Evolutionary conservation across 2,329 filamentous ascomycete genomes (phyloP), one percentile per base, ranked within the genome.

Genomic region (Xylaria sp.): DNA sequence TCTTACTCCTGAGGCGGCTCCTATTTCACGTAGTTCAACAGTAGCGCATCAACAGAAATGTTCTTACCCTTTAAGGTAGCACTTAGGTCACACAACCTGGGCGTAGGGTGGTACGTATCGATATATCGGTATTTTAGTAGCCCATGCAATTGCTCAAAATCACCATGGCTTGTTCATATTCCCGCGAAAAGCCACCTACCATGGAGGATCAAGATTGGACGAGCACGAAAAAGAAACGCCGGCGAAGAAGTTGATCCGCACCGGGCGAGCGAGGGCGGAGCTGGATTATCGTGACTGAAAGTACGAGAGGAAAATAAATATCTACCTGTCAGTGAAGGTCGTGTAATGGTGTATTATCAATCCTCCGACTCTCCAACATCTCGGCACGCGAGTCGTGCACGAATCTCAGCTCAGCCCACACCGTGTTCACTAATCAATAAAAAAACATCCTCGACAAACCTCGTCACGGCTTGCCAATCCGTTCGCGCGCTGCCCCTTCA

Each of bases 351-450:
- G 33, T 56, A 61, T 66, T 61, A 66, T 61, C 63, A 61, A 62
- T 48, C 57, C 58, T 58, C 58, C 9, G 54, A 13, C 23, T 59
- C 65, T 61, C 51, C 46, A 38, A 15, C 33, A 53, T 7, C 38
- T 36, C 40, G 48, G 28, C 28, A 40, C 26, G 51, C 33, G 28
- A 51, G 38, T 11, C 23, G 36, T 58, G 36, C 46, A 11, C 48
- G 26, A 65, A 23, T n/a, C 38, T 59, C 28, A 59, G 56, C 56
- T 20, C 56, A 44, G 23, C 26, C 17, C 26, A 42, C 17, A 7
- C 38, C 26, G 36, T 62, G 66, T 61, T 68, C 36, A 68, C 51
- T 68, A 68, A 68, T 68, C 66, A 62, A 17, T 15, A 42, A 26
- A 58, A 31, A 59, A 36, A 49, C 48, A 13, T 11, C 28, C 36